Percentiles rank a stretch among this genome's conserved stretches.
Evolutionary conservation across 73 alveolate genomes (phyloP).

Genomic region (Symbiodinium natans): DNA sequence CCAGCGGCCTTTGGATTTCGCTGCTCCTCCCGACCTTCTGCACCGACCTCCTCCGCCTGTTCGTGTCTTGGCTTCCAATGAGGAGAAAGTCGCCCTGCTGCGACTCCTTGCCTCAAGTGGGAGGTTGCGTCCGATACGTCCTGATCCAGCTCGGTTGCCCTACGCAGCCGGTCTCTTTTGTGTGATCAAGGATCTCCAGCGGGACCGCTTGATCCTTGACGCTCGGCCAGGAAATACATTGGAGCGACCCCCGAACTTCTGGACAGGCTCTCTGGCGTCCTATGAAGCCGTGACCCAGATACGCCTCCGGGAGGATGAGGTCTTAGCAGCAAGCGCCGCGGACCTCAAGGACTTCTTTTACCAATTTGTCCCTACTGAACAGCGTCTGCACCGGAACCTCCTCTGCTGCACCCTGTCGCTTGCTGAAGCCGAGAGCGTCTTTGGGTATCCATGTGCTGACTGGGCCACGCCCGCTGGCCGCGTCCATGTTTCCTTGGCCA

Average conservation of each 20-base stretch:
- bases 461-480: not conserved
- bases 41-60: not conserved
- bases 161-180: not conserved
- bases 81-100: not conserved
- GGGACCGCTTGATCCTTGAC: not conserved
- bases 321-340: not conserved
- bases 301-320: not conserved
- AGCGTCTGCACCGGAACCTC: not conserved
- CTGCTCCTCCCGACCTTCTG: not conserved
- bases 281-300: not conserved
- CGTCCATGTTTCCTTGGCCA: not conserved
- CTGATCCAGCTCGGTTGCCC: not conserved
- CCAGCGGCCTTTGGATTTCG: not conserved
- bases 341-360: not conserved
- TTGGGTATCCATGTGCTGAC: not conserved
- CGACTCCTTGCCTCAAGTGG: not conserved
- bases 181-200: not conserved
- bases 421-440: not conserved
- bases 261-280: not conserved
- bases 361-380: not conserved
- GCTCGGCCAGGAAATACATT: not conserved
- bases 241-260: not conserved
- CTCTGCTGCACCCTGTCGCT: not conserved
- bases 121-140: not conserved
- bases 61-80: not conserved